phyloP scores from a whole-genome alignment of 2,329 filamentous ascomycete genomes.

The Aschersonia sp. region DNA sequence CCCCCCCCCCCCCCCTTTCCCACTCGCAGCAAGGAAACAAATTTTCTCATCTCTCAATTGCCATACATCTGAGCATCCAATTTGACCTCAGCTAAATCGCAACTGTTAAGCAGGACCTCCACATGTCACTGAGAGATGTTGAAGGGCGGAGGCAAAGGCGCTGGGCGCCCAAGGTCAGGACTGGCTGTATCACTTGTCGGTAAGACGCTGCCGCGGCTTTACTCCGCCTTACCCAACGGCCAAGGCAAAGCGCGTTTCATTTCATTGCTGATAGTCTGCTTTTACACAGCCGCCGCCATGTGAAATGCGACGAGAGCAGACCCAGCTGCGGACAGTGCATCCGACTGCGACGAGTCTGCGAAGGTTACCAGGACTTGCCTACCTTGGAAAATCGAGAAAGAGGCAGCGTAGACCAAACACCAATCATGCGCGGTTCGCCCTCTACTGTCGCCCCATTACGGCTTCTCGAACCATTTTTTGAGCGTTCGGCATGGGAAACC shows the following conservation, averaged over 20 bases:
- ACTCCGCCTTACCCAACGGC: background rate
- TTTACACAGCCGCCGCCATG: conserved; percentile 8
- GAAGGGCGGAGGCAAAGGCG: background rate
- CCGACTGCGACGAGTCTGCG: background rate
- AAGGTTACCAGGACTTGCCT: background rate
- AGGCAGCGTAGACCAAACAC: background rate
- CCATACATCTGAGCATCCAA: too few relatives aligned
- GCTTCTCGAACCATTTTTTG: background rate
- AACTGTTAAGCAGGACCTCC: too few relatives aligned
- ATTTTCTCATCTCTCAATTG: too few relatives aligned
- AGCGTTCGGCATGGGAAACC: background rate
- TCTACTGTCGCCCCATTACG: background rate
- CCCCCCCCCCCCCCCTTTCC: too few relatives aligned
- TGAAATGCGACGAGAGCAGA: conserved; percentile 11
- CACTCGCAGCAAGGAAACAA: too few relatives aligned
- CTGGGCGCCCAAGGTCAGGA: conserved; percentile 1
- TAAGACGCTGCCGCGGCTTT: background rate
- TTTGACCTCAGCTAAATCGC: too few relatives aligned
- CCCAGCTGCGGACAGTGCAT: conserved; percentile 8
- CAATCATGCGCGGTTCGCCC: background rate
- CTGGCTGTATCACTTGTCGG: conserved; percentile 1
- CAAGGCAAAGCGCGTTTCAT: background rate
- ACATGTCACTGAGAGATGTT: too few relatives aligned
- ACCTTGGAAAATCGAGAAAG: background rate
- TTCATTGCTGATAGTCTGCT: background rate